Percentiles rank a stretch among this genome's conserved stretches.
phyloP scores from a whole-genome alignment of 768 basidiomycete genomes.

The Tephrocybe rancida region DNA sequence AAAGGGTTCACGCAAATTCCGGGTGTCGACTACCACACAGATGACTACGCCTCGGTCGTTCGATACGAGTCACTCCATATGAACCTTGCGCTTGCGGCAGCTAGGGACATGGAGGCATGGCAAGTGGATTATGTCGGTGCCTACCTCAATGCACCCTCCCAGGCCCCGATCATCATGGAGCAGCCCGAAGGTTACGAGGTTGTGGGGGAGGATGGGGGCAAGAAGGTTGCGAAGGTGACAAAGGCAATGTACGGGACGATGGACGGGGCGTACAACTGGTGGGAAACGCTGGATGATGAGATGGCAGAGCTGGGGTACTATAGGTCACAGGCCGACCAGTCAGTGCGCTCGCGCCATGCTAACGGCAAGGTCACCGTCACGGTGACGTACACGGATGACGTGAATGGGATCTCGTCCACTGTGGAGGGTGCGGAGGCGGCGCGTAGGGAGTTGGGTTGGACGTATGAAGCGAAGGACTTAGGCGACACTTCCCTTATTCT shows the following conservation, averaged over 20 bases:
- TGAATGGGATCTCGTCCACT: background rate
- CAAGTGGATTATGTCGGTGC: background rate
- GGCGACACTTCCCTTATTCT: background rate
- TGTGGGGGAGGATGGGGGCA: conserved; percentile 13
- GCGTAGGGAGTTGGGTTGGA: background rate
- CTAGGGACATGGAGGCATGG: background rate
- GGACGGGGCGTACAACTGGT: conserved; percentile 5
- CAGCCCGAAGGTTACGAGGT: conserved; percentile 14
- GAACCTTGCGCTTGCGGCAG: background rate
- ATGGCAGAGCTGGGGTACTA: background rate
- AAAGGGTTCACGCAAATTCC: conserved; percentile 32
- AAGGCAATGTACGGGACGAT: conserved; percentile 1
- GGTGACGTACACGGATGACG: background rate
- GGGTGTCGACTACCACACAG: conserved; percentile 21
- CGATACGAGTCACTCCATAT: background rate
- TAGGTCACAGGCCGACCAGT: background rate
- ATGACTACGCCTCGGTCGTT: background rate
- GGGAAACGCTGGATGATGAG: background rate
- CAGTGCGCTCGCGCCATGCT: background rate
- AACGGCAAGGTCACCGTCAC: background rate
- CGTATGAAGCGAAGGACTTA: background rate
- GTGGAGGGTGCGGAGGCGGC: background rate
- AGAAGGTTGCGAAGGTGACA: background rate
- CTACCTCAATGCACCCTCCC: background rate
- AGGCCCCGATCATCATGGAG: background rate